Evolutionary conservation across 2,329 filamentous ascomycete species (phyloP), one percentile per base, ranked within the genome.

Genomic region (Colletotrichum sp.): DNA sequence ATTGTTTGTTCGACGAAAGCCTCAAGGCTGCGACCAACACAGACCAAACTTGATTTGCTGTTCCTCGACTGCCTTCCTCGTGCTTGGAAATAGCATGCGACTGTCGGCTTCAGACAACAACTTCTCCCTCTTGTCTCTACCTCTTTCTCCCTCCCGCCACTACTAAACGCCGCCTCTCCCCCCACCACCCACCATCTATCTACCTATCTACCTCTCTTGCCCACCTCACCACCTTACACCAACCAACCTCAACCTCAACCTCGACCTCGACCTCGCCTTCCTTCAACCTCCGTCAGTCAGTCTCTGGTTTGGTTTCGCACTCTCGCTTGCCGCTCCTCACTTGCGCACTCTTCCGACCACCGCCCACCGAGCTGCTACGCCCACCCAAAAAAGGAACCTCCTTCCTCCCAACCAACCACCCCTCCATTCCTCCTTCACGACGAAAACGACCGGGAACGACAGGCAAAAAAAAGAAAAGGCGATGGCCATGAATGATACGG

Each of bases 401-500:
- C 76, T 62, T 36, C 76, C 39, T 74, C 76, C 76, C 59, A 30
- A 75, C 49, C 80, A 80, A 77, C 79, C 76, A 80, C 76, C 77
- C 72, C 75, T 67, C 73, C 77, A 78, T 76, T 66, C 76, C 77
- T 70, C 72, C 79, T 79, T 76, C 77, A 72, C 28, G 28, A 55
- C 44, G 44, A 52, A 52, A 52, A 52, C 63, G 55, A 70, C 59
- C 71, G 67, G 68, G 44, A 79, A 80, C 81, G 80, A 82, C 71
- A 63, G 70, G 85, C 80, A 49, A 65, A 77, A 79, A 74, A 77
- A 71, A 77, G 77, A 79, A 79, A 79, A 80, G 77, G 81, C 75
- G 39, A 79, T 86, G 85, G 84, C 85, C 34, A 84, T 86, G 81
- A 85, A 85, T 80, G 84, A 87, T 78, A 83, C 83, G 76, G 84